Evolutionary conservation across 768 basidiomycete genomes (phyloP), one percentile per base, ranked within the genome.

Genomic region (Gyrodon lividus): DNA sequence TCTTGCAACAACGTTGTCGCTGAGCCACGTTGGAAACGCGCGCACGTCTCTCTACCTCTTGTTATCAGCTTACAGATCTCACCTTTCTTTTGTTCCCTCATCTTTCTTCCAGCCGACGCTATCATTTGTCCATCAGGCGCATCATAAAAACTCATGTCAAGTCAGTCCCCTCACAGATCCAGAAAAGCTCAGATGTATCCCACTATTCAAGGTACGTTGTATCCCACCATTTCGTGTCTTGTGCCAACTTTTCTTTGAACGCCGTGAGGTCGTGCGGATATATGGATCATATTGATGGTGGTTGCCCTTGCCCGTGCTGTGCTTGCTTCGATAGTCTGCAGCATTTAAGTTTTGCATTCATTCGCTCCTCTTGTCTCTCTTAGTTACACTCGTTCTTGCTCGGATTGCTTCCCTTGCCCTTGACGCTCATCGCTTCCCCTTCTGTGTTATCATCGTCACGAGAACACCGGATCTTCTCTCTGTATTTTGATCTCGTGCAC

Each of bases 21-120:
- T 57, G 56, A 50, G 63, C 72, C 83, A 84, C 83, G 83, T 84
- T 85, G 82, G 74, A 81, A 82, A 77, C 82, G 79, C 77, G 80
- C 78, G 76, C 65, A 67, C 61, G 54, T 56, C 41, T 33, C 39
- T 33, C 55, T 55, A 19, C 45, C 26, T 52, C 52, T 60, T 41
- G 57, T 67, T 60, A 66, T 68, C 64, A 64, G 62, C 59, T 56
- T 61, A 59, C 59, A 57, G 56, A 62, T 70, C 61, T 70, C 57
- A 58, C 67, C 55, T 61, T 62, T 65, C 48, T 66, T 65, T 69
- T 62, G 60, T 63, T 63, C 62, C 53, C 44, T 61, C 48, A 52
- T 56, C 54, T 55, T 45, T 58, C 55, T 58, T 52, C 59, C 57
- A 58, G 58, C 57, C 55, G 56, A 48, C 58, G 39, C 43, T 22